Evolutionary conservation across 192 early-diverging fungal genomes (phyloP), one percentile per base, ranked within the genome.

Genomic region (Gamsiella multidivaricata): DNA sequence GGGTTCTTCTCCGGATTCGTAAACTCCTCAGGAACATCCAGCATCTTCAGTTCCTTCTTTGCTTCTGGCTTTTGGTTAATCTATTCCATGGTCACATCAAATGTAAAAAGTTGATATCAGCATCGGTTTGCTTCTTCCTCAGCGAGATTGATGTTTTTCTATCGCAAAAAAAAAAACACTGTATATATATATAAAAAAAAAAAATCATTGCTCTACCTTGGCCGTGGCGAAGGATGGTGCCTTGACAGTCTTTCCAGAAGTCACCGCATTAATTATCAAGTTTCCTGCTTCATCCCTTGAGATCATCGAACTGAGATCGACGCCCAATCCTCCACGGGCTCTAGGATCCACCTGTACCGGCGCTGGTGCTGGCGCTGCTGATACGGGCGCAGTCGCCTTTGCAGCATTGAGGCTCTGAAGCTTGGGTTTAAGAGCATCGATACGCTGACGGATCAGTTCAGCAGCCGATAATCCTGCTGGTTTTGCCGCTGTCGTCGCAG

Each of bases 1-100:
- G 96, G 95, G 56, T 97, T 96, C 76, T 96, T 94, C 7, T 83
- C 75, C 0, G 92, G 85, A 62, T 95, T 92, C 9, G 70, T 65
- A 12, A 88, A 85, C 33, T 84, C 88, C 56, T 70, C 80, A 62
- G 74, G 69, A 59, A 72, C 64, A 43, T 68, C 84, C 61, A 56
- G 88, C 62, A 65, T 83, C 82, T 69, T 87, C 81, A 20, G 82
- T 50, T 62, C 74, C 63, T 69, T 88, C 81, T 67, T 85, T 63
- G 37, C 74, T 47, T 55, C 81, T 74, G 41, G 81, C 57, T 83
- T 47, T 71, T 56, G 34, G 69, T 70, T 54, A 52, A 69, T 17
- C 67, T 73, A 43, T 32, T n/a, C n/a, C 34, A 47, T 22, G 26
- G 34, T 41, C 31, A 37, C 22, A 67, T 42, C 63, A 55, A 29